phyloP scores from a whole-genome alignment of 495 filamentous ascomycete species.

The Xylaria intraflava region DNA sequence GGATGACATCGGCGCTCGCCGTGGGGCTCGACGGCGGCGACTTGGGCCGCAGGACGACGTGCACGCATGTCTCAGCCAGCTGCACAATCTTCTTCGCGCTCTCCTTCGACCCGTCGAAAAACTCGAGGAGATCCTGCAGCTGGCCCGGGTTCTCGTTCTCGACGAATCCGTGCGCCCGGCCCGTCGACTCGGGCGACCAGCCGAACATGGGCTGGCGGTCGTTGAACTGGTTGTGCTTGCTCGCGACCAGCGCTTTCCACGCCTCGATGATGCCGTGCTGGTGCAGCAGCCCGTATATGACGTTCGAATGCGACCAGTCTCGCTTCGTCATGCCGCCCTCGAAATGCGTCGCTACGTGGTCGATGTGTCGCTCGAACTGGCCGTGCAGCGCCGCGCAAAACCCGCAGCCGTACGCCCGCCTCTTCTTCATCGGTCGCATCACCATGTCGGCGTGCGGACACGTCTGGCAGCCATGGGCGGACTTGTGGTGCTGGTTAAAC shows the following conservation, averaged over 20 bases:
- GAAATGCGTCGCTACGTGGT: conserved; percentile 46
- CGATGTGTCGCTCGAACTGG: conserved; percentile 43
- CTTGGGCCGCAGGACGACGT: conserved; percentile 30
- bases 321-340: conserved; percentile 40
- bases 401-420: conserved; percentile 37
- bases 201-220: conserved; percentile 41
- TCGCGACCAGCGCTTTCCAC: conserved; percentile 37
- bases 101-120: conserved; percentile 37
- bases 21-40: conserved; percentile 11
- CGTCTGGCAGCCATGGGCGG: conserved; percentile 43
- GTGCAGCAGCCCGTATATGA: conserved; percentile 46
- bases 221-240: conserved; percentile 34
- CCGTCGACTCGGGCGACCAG: conserved; percentile 39
- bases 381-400: conserved; percentile 44
- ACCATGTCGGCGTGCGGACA: conserved; percentile 44
- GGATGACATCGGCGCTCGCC: background rate
- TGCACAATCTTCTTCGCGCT: conserved; percentile 35
- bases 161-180: conserved; percentile 42
- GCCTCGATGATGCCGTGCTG: conserved; percentile 41
- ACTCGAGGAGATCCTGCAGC: conserved; percentile 45
- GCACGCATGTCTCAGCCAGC: conserved; percentile 38
- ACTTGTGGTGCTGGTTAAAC: conserved; percentile 48
- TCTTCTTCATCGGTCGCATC: conserved; percentile 30
- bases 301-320: conserved; percentile 44
- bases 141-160: conserved; percentile 43